A percentile compares a stretch with the other conserved stretches of the same genome.
phyloP scores from a whole-genome alignment of 176 grass and related monocot species.

The Oryza officinalis region DNA sequence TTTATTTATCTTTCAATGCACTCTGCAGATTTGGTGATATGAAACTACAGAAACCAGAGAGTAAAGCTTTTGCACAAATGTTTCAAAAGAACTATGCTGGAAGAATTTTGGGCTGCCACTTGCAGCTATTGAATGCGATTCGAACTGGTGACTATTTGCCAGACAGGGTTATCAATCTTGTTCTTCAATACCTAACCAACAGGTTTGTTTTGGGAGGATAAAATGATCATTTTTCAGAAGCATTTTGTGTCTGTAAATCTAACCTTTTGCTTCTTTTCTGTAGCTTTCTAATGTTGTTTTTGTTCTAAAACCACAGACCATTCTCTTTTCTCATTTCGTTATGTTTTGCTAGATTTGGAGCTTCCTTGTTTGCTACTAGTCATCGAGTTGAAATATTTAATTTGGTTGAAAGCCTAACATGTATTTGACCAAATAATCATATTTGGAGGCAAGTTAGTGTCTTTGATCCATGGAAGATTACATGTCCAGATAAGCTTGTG shows the following conservation, averaged over 20 bases:
- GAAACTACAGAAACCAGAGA: conserved; percentile 91
- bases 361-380: not conserved
- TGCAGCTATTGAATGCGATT: conserved; percentile 80
- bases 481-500: not conserved
- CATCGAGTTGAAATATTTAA: not conserved
- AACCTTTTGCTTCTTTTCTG: not conserved
- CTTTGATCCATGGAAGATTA: not conserved
- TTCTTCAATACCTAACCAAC: conserved; percentile 95
- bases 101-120: conserved; percentile 83
- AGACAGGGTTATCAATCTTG: conserved; percentile 89
- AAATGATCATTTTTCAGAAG: conserved; percentile 17
- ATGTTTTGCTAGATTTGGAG: not conserved
- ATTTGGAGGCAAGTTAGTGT: conserved; percentile 8
- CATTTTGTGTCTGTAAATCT: not conserved
- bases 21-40: conserved; percentile 80
- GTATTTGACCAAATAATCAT: conserved; percentile 18
- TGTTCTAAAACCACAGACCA: not conserved
- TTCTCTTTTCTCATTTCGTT: not conserved
- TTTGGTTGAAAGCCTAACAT: not conserved
- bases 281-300: not conserved
- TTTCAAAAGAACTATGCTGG: conserved; percentile 90
- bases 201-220: conserved; percentile 51
- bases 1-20: conserved; percentile 25
- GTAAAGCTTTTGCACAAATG: conserved; percentile 93
- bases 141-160: conserved; percentile 91